phyloP scores from a whole-genome alignment of 352 stramenopile genomes.

The Globisporangium camurandrum region DNA sequence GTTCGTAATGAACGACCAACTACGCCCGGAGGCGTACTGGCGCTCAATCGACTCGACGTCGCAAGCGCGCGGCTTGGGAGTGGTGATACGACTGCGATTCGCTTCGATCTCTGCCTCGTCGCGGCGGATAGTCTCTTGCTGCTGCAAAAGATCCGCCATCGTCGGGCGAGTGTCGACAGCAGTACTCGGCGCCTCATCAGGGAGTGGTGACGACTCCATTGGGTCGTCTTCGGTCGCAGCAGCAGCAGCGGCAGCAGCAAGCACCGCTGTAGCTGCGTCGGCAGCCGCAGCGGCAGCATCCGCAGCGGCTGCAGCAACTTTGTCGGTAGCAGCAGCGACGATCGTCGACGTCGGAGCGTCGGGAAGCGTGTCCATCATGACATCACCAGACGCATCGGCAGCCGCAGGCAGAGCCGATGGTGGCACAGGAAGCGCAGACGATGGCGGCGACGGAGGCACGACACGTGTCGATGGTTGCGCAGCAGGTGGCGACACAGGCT shows the following conservation, averaged over 20 bases:
- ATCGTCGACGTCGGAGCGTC: neutral
- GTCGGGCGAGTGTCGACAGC: too few species aligned
- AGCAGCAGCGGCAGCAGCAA: neutral
- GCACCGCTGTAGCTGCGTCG: too few species aligned
- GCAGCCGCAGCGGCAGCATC: neutral
- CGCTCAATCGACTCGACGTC: constrained; percentile 10
- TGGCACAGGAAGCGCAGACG: too few species aligned
- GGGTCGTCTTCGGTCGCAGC: neutral
- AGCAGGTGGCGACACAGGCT: too few species aligned
- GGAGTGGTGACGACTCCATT: neutral
- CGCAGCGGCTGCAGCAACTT: neutral
- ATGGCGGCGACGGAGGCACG: too few species aligned
- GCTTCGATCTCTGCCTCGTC: neutral
- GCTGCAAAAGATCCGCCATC: too few species aligned
- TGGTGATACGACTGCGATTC: neutral
- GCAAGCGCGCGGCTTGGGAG: too few species aligned
- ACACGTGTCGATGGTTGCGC: too few species aligned
- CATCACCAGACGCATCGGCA: too few species aligned
- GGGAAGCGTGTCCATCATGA: neutral
- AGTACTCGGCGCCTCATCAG: too few species aligned
- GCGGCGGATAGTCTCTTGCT: neutral
- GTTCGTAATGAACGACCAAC: constrained; percentile 1
- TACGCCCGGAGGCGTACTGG: constrained; percentile 1
- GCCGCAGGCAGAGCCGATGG: too few species aligned
- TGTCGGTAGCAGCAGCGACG: neutral